phyloP scores from a whole-genome alignment of 139 green algal genomes.

The Zygnema circumcarinatum region DNA sequence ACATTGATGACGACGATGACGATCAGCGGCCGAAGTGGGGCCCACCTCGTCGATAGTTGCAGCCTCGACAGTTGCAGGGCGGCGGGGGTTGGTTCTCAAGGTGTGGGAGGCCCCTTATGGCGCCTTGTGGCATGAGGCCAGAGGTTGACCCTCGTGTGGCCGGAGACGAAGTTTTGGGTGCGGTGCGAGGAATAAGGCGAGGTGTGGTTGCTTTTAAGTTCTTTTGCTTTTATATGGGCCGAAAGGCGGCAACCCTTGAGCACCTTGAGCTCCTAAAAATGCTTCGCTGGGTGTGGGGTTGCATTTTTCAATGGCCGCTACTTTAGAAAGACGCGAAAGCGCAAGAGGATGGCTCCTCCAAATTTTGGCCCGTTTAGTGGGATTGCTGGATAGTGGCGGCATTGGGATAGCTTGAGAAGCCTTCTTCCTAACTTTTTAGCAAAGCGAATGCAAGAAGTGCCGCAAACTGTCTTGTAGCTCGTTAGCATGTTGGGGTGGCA shows the following conservation, averaged over 20 bases:
- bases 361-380: neutral
- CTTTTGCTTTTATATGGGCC: no score
- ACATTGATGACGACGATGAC: constrained; percentile 81
- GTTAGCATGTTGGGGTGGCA: no score
- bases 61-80: neutral
- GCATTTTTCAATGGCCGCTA: no score
- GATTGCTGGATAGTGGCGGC: no score
- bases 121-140: neutral
- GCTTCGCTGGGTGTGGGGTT: neutral
- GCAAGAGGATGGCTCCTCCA: neutral
- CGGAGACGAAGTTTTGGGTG: neutral
- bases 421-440: no score
- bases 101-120: neutral
- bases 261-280: neutral
- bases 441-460: no score
- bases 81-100: neutral
- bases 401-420: no score
- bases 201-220: no score
- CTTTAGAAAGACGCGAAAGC: neutral
- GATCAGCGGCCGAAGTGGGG: constrained; percentile 10
- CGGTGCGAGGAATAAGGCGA: neutral
- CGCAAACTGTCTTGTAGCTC: no score
- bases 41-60: neutral
- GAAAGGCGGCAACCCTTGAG: no score
- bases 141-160: neutral